Percentiles rank a stretch among this genome's conserved stretches.
These are phyloP conservation scores for Guillardia theta DNA, from an alignment of 78 protist species.

Conservation along the genomic window DNA sequence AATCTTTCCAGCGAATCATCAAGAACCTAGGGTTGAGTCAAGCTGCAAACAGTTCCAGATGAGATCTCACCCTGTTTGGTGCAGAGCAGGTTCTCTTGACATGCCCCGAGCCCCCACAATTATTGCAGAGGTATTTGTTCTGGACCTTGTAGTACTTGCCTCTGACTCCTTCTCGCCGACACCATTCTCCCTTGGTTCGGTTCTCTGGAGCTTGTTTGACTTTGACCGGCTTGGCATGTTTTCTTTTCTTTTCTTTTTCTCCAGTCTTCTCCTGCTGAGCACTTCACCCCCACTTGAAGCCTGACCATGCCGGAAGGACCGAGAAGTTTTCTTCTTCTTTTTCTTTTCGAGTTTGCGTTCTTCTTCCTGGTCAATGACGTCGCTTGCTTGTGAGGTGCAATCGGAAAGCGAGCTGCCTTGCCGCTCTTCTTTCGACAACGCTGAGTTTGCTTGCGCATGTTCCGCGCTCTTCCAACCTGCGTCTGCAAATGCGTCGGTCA, in stretches of 20 bases:
- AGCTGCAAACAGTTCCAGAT: too few relatives aligned
- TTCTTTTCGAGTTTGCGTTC: too few relatives aligned
- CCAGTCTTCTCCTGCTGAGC: neutral
- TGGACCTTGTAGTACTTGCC: constrained; percentile 1
- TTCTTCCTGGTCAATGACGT: too few relatives aligned
- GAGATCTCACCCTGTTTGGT: neutral
- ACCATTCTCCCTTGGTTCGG: neutral
- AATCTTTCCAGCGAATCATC: neutral
- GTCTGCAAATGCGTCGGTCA: neutral
- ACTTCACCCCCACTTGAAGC: neutral
- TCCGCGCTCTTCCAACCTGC: neutral
- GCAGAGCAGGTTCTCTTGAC: neutral
- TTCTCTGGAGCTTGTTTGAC: neutral
- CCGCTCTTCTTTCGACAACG: neutral
- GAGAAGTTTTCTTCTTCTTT: too few relatives aligned
- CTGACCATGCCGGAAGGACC: too few relatives aligned
- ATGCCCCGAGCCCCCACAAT: constrained; percentile 16
- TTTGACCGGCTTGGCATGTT: too few relatives aligned
- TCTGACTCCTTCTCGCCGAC: neutral
- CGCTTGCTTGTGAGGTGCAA: too few relatives aligned
- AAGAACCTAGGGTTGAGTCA: neutral
- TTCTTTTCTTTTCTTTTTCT: neutral
- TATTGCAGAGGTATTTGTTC: constrained; percentile 12
- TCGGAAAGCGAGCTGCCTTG: too few relatives aligned
- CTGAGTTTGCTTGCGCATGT: neutral